Evolutionary conservation across 345 rosid species (phyloP).

Genomic region (Eucalyptus globulus): DNA sequence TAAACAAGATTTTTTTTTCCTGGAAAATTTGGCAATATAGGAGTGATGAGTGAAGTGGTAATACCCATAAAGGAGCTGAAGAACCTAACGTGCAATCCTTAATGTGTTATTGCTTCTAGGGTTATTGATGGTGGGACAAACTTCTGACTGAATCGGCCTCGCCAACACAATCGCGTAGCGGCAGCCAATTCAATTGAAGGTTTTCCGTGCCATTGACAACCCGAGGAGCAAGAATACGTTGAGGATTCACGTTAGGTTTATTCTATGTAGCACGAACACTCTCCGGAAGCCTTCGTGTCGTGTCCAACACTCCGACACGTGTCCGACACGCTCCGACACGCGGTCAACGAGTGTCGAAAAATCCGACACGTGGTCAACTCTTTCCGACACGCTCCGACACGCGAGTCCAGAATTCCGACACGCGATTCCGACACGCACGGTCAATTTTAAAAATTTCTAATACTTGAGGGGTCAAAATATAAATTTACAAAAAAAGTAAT

Average conservation of each 20-base stretch:
- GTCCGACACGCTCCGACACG: too few relatives aligned
- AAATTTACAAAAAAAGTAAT: too few relatives aligned
- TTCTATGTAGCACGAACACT: too few relatives aligned
- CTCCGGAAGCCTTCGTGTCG: too few relatives aligned
- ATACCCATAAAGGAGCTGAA: conserved; percentile 27
- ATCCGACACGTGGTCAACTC: too few relatives aligned
- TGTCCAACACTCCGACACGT: too few relatives aligned
- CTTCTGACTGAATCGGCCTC: conserved; percentile 74
- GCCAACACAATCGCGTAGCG: neutral
- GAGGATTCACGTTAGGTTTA: accelerated
- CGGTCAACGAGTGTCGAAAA: too few relatives aligned
- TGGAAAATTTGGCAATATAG: conserved; percentile 15
- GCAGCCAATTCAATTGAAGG: neutral
- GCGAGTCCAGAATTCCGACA: too few relatives aligned
- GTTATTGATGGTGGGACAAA: conserved; percentile 61
- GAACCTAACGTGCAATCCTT: conserved; percentile 14
- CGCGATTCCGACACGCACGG: too few relatives aligned
- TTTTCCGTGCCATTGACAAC: neutral
- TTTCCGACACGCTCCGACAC: too few relatives aligned
- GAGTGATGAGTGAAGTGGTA: conserved; percentile 73
- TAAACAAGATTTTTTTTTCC: neutral
- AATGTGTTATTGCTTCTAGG: conserved; percentile 54
- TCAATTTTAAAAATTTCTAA: too few relatives aligned
- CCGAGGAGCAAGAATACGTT: neutral
- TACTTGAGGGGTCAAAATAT: too few relatives aligned